These are phyloP conservation scores for Lentinula edodes DNA, from an alignment of 768 basidiomycete species.

Conservation along the genomic window DNA sequence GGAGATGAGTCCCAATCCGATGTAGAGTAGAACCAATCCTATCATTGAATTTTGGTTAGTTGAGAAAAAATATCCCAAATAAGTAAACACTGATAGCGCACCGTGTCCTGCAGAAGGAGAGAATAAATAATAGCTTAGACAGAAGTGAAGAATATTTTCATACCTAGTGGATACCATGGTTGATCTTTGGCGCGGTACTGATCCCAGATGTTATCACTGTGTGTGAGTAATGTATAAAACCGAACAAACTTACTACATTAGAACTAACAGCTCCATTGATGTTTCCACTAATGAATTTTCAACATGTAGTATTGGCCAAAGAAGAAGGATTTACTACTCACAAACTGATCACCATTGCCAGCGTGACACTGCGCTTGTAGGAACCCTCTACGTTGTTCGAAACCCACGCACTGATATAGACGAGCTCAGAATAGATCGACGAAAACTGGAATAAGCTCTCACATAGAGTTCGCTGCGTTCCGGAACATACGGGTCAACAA, in stretches of 20 bases:
- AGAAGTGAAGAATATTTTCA: constrained; percentile 2
- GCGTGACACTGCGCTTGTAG: constrained; percentile 68
- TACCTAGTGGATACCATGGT: constrained; percentile 61
- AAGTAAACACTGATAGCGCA: constrained; percentile 6
- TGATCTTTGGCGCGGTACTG: constrained; percentile 60
- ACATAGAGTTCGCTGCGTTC: constrained; percentile 55
- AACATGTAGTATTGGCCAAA: not conserved
- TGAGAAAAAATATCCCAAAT: not conserved
- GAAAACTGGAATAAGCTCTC: constrained; percentile 11
- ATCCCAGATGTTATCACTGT: not conserved
- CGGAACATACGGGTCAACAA: not conserved
- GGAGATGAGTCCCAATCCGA: constrained; percentile 53
- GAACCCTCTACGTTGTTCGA: constrained; percentile 72
- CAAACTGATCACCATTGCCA: constrained; percentile 68
- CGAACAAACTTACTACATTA: constrained; percentile 53
- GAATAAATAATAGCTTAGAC: not conserved
- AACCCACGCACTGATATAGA: constrained; percentile 39
- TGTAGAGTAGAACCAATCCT: constrained; percentile 72
- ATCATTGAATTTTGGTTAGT: constrained; percentile 13
- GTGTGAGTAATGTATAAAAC: not conserved
- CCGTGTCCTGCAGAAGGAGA: constrained; percentile 20
- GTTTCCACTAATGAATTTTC: constrained; percentile 44
- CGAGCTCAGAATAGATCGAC: not conserved
- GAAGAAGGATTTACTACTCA: constrained; percentile 21
- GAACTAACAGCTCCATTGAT: constrained; percentile 74